A percentile compares a stretch with the other conserved stretches of the same genome.
phyloP scores from a whole-genome alignment of 2,329 filamentous ascomycete genomes.

The Cladophialophora exuberans region DNA sequence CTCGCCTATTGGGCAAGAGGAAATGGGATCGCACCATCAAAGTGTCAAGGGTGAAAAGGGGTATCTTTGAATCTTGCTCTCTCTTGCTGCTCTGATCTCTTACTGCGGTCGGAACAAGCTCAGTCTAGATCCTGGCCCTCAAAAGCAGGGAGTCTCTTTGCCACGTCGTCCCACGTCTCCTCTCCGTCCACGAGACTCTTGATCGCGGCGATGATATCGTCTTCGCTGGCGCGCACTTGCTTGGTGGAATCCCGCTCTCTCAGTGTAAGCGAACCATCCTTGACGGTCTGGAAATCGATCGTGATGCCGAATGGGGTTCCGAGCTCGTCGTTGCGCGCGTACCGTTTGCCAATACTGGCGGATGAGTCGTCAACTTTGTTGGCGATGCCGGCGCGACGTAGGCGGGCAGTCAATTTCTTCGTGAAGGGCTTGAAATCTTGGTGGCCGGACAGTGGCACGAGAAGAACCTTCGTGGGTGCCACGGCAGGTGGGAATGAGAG shows the following conservation, averaged over 20 bases:
- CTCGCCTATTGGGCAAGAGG: constrained; percentile 6
- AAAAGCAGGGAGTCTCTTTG: constrained; percentile 79
- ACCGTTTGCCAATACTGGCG: constrained; percentile 92
- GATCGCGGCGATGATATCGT: constrained; percentile 77
- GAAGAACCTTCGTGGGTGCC: constrained; percentile 92
- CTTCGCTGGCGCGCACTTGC: constrained; percentile 83
- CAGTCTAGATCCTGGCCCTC: constrained; percentile 69
- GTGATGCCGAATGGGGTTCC: constrained; percentile 94
- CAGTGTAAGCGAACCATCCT: constrained; percentile 84
- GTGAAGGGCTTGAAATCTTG: constrained; percentile 78
- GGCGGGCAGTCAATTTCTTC: constrained; percentile 70
- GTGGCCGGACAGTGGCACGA: constrained; percentile 85
- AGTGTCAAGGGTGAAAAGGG: too few species aligned
- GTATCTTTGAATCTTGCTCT: constrained; percentile 15
- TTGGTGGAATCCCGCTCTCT: constrained; percentile 88
- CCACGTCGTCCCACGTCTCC: constrained; percentile 71
- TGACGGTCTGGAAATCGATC: constrained; percentile 91
- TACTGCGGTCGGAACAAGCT: too few species aligned
- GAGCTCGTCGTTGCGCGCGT: constrained; percentile 91
- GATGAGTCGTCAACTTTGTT: constrained; percentile 88
- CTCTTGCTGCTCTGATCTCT: too few species aligned
- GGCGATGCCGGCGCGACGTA: constrained; percentile 76
- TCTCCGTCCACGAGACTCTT: constrained; percentile 65
- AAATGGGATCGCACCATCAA: constrained; percentile 30
- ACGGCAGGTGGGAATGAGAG: constrained; percentile 75